Conservation (phyloP, 2,329 filamentous ascomycete species). For the Trichoderma atrobrunneum region DNA sequence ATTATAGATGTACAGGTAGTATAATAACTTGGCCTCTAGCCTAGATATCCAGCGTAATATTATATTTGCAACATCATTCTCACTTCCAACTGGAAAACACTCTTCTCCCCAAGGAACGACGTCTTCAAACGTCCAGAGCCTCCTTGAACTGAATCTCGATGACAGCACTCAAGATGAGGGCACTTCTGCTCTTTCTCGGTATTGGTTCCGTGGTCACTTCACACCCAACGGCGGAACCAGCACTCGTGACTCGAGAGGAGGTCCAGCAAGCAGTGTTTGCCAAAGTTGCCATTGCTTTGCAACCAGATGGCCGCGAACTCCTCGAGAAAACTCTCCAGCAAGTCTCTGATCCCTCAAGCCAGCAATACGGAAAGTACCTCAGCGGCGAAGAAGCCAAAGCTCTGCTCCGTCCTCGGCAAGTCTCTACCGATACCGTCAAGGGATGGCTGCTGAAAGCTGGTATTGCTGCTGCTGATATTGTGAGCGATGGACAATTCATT, state of each 20-base stretch:
- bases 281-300: constrained; percentile 33
- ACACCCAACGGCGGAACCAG: constrained; percentile 22
- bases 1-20: background rate
- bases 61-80: background rate
- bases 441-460: constrained; percentile 45
- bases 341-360: constrained; percentile 48
- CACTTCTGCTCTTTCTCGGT: background rate
- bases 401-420: constrained; percentile 44
- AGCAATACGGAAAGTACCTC: constrained; percentile 49
- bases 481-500: constrained; percentile 39
- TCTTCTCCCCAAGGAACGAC: background rate
- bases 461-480: constrained; percentile 36
- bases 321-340: constrained; percentile 46
- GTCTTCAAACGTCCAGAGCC: background rate
- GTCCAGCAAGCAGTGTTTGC: constrained; percentile 23
- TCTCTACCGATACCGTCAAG: constrained; percentile 40
- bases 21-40: background rate
- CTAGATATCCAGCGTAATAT: background rate
- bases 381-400: constrained; percentile 47
- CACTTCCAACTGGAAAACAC: background rate
- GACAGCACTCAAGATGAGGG: background rate
- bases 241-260: constrained; percentile 5
- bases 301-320: constrained; percentile 24
- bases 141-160: background rate
- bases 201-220: background rate